Evolutionary conservation across 306 rosid genomes (phyloP), one percentile per base, ranked within the genome.

Genomic region (Mimosa pudica): DNA sequence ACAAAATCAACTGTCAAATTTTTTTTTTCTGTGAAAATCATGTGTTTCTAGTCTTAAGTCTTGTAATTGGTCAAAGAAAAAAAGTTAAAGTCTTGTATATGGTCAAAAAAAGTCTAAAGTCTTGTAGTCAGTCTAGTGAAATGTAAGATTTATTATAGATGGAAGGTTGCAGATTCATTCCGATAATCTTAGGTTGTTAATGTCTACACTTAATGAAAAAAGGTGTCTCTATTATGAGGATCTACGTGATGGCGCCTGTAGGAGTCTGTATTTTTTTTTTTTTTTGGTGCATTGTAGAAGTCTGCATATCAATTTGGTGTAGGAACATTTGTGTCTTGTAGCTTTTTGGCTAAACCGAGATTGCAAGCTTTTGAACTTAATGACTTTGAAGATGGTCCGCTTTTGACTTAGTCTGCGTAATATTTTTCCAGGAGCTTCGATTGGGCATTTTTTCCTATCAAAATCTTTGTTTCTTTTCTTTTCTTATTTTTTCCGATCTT

Each of bases 1-100:
- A 24, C 76, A 46, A 72, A 3, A 54, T 36, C 14, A 45, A 49
- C 5, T 38, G 14, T 47, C 72, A 66, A 58, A 17, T 3, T 20
- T 32, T 38, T 78, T 78, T n/a, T 80, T 73, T 69, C 41, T 36
- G 81, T 71, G 68, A 42, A 73, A 78, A 73, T 68, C 49, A 51
- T 8, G n/a, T 47, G 55, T 79, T 75, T n/a, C 71, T 64, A 5
- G 42, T 2, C 5, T 2, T 3, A 2, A 38, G 42, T 38, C 42
- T 38, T 38, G 42, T 38, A 38, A 24, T 24, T 24, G 30, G 30
- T 24, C 30, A 24, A 24, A 24, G 30, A 24, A 24, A 24, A 24
- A 24, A 24, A 24, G 30, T 24, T 24, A 24, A 24, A 24, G 30
- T 24, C 30, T 24, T 24, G 30, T 24, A 24, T 24, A 24, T 24